Evolutionary conservation across 73 alveolate genomes (phyloP).

Genomic region (Urostyla sp.): DNA sequence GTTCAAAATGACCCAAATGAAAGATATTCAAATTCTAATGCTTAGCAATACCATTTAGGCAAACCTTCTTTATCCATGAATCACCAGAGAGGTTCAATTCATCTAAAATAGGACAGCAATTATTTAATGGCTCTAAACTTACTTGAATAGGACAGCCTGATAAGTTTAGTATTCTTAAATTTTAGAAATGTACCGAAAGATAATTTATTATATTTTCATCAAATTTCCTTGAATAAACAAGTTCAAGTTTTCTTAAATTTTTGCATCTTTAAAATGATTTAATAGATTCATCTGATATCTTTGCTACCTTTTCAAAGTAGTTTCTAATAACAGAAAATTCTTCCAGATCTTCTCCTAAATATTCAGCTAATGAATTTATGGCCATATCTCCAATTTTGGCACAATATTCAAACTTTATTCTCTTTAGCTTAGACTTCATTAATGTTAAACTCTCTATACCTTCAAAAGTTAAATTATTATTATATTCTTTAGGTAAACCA

Average conservation of each 20-base stretch:
- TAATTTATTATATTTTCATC: conserved; percentile 47
- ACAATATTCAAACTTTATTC: conserved; percentile 59
- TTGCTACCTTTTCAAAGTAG: conserved; percentile 70
- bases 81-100: conserved; percentile 71
- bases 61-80: conserved; percentile 72
- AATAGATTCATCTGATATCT: conserved; percentile 60
- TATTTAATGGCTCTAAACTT: conserved; percentile 53
- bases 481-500: conserved; percentile 65
- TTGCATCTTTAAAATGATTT: conserved; percentile 45
- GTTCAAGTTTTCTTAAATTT: conserved; percentile 30
- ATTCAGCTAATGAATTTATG: conserved; percentile 48
- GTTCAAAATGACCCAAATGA: conserved; percentile 78
- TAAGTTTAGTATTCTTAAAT: conserved; percentile 52
- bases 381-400: conserved; percentile 68
- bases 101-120: conserved; percentile 69
- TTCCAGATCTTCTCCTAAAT: conserved; percentile 55
- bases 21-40: conserved; percentile 58
- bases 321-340: conserved; percentile 60
- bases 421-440: conserved; percentile 26
- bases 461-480: conserved; percentile 57
- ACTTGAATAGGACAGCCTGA: conserved; percentile 73
- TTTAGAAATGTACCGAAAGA: conserved; percentile 38
- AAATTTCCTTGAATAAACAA: conserved; percentile 69
- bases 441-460: conserved; percentile 61
- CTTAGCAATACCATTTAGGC: conserved; percentile 64